Evolutionary conservation across 345 rosid genomes (phyloP).

Genomic region (Corchorus olitorius): DNA sequence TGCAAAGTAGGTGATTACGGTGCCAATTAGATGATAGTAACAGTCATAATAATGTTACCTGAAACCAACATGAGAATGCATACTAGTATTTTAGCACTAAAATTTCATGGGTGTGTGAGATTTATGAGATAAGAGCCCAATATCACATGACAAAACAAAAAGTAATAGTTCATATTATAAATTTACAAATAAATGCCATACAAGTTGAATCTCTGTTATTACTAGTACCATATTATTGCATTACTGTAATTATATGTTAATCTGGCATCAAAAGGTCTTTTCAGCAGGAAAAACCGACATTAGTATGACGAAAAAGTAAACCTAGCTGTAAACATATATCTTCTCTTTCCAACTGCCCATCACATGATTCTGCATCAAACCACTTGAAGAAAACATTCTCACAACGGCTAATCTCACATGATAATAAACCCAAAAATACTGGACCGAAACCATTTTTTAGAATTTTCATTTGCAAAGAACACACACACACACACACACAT

Average conservation of each 20-base stretch:
- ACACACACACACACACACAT: too few relatives aligned
- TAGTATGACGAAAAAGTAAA: not conserved
- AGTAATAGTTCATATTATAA: not conserved
- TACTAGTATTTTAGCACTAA: not conserved
- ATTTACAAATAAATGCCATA: not conserved
- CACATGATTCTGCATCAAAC: not conserved
- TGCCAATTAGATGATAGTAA: not conserved
- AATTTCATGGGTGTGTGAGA: too few relatives aligned
- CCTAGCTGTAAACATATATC: not conserved
- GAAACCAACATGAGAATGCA: not conserved
- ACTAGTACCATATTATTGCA: not conserved
- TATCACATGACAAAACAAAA: not conserved
- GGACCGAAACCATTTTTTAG: not conserved
- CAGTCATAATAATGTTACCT: not conserved
- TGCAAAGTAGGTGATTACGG: not conserved
- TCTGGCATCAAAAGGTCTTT: not conserved
- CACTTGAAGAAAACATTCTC: not conserved
- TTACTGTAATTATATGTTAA: not conserved
- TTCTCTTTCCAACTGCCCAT: slow-evolving; percentile 9
- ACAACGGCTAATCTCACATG: not conserved
- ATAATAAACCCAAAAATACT: not conserved
- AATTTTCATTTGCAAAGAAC: not conserved
- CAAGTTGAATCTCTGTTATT: not conserved
- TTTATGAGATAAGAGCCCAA: not conserved
- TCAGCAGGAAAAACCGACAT: not conserved